Evolutionary conservation across 1,139 yeast species (phyloP).

Genomic region (Candida tetrigidarum): DNA sequence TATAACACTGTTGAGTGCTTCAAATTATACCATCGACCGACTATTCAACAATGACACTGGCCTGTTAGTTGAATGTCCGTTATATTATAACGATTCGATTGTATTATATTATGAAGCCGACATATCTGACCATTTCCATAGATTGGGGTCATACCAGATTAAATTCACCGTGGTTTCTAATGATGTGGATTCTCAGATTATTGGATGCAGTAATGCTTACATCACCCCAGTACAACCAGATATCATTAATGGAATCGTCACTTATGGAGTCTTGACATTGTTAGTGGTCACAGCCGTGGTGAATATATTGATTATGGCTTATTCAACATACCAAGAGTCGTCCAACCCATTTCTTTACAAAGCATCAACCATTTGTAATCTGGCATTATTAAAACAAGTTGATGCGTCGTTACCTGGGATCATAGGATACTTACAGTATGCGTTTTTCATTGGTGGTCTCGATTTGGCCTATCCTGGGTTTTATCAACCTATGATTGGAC

Average conservation of each 20-base stretch:
- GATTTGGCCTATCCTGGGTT: constrained; percentile 67
- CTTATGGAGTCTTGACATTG: constrained; percentile 43
- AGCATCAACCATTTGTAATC: constrained; percentile 67
- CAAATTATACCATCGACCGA: constrained; percentile 22
- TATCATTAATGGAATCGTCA: constrained; percentile 37
- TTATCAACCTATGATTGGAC: constrained; percentile 56
- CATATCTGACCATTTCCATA: constrained; percentile 33
- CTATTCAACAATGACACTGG: constrained; percentile 34
- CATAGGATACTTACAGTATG: constrained; percentile 58
- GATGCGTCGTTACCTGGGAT: constrained; percentile 59
- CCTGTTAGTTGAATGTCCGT: constrained; percentile 42
- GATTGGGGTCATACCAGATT: constrained; percentile 48
- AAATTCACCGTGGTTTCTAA: constrained; percentile 44
- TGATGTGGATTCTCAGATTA: constrained; percentile 31
- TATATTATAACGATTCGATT: constrained; percentile 44
- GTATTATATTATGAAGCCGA: constrained; percentile 44
- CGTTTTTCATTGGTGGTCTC: constrained; percentile 59
- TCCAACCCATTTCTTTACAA: constrained; percentile 57
- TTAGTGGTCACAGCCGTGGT: constrained; percentile 47
- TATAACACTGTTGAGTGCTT: constrained; percentile 14
- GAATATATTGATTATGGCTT: constrained; percentile 45
- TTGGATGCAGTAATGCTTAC: constrained; percentile 53
- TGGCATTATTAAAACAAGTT: constrained; percentile 55
- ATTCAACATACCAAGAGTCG: constrained; percentile 68
- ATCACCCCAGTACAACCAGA: constrained; percentile 51